Evolutionary conservation across 1,284 basidiomycete genomes (phyloP).

Genomic region (Leucoagaricus sp.): DNA sequence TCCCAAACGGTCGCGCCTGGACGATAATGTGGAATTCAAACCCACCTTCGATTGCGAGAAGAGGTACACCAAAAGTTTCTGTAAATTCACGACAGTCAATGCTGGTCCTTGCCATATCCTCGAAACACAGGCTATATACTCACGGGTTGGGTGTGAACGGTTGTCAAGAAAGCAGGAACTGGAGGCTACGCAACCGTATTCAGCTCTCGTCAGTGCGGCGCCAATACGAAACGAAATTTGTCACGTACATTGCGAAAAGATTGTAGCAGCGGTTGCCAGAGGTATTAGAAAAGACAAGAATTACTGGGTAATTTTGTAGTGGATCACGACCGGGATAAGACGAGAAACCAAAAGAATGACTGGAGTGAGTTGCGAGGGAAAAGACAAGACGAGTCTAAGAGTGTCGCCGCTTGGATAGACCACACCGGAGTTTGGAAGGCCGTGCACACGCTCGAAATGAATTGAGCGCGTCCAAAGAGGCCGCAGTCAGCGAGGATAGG

Average conservation of each 20-base stretch:
- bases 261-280: conserved; percentile 12
- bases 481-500: conserved; percentile 26
- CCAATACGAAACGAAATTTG: conserved; percentile 1
- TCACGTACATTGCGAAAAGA: conserved; percentile 13
- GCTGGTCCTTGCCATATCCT: background rate
- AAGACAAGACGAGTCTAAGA: conserved; percentile 24
- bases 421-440: conserved; percentile 26
- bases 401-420: conserved; percentile 37
- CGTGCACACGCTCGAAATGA: conserved; percentile 47
- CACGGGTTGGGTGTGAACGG: conserved; percentile 3
- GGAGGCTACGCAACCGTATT: background rate
- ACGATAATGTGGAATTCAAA: background rate
- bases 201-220: background rate
- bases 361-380: conserved; percentile 39
- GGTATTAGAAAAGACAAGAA: conserved; percentile 30
- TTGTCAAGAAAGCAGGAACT: background rate
- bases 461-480: conserved; percentile 43
- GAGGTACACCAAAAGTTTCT: conserved; percentile 1
- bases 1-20: background rate
- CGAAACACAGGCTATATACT: background rate
- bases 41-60: conserved; percentile 6
- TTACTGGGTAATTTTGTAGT: conserved; percentile 30
- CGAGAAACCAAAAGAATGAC: conserved; percentile 51
- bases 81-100: background rate
- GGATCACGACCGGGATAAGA: conserved; percentile 20